Base-by-base conservation (phyloP, 108 stramenopile species). In the Stephanodiscus minutulus region DNA sequence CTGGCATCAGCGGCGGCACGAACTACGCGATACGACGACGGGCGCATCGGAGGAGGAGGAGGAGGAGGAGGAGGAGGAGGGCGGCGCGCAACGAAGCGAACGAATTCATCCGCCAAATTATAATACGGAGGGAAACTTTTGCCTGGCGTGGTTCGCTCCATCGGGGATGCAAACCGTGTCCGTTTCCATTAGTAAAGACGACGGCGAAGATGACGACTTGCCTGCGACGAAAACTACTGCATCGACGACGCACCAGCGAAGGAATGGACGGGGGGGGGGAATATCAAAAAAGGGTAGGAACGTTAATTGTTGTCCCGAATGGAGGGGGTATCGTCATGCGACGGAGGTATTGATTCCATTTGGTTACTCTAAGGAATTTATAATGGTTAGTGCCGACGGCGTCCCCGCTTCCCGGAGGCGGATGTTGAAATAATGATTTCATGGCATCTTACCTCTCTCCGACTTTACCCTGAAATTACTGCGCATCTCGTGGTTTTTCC, bases 71-170 rank as follows among this genome's bases (percentile, higher is more conserved):
- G 22, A n/a, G n/a, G 7, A 44, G 6, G 18, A 1, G 21, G 9
- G 46, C 25, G 57, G 47, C 20, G 27, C 12, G 22, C 43, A 37
- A 33, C n/a, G 46, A 60, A 20, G 21, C 9, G 7, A 22, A 12
- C 21, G 21, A 17, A 18, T 35, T 44, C 44, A 25, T 15, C 49
- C 62, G 21, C 18, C 56, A 22, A 43, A 11, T 4, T 3, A 6
- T 8, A 61, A 74, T 20, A 56, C 55, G 12, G 77, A 84, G n/a
- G 88, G 88, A 37, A 85, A 81, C 8, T 94, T 87, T 72, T 91
- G 90, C 52, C 47, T 87, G 27, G 84, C 90, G 25, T 94, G 93
- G 93, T 94, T 94, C 81, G 76, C 75, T 35, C 90, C 93, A 17
- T 54, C 61, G 24, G 93, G 93, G 6, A 89, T 93, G 35, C 72